These are phyloP conservation scores for Diacronema lutheri DNA, from an alignment of 78 protist species.

Conservation along the genomic window DNA sequence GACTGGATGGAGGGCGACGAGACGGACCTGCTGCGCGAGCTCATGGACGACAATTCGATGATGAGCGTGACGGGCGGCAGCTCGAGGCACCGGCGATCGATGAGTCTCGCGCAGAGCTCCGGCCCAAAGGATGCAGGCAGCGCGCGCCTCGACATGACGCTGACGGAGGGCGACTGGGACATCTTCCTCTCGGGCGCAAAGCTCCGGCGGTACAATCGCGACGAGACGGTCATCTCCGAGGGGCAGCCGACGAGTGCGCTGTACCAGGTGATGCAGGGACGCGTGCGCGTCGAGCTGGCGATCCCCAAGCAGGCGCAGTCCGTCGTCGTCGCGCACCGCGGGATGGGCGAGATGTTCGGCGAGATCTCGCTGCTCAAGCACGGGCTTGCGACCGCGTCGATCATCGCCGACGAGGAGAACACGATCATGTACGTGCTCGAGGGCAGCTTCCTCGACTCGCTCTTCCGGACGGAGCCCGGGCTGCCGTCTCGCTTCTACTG, in stretches of 20 bases:
- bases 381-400: background rate
- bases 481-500: constrained; percentile 1
- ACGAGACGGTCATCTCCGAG: background rate
- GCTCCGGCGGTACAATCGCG: background rate
- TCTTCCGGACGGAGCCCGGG: background rate
- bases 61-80: too few species aligned
- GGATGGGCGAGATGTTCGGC: constrained; percentile 8
- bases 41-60: too few species aligned
- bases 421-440: background rate
- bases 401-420: constrained; percentile 1
- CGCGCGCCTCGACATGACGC: background rate
- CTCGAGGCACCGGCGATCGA: too few species aligned
- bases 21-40: too few species aligned
- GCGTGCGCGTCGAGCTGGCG: constrained; percentile 23
- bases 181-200: background rate
- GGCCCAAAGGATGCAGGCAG: background rate
- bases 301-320: background rate
- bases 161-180: background rate
- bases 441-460: background rate
- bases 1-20: background rate
- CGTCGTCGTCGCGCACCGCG: background rate
- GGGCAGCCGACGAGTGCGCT: constrained; percentile 6
- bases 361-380: constrained; percentile 15
- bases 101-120: too few species aligned
- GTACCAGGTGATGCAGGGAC: background rate